phyloP scores from a whole-genome alignment of 2,329 filamentous ascomycete genomes.

The Alternaria angustiovoidea region DNA sequence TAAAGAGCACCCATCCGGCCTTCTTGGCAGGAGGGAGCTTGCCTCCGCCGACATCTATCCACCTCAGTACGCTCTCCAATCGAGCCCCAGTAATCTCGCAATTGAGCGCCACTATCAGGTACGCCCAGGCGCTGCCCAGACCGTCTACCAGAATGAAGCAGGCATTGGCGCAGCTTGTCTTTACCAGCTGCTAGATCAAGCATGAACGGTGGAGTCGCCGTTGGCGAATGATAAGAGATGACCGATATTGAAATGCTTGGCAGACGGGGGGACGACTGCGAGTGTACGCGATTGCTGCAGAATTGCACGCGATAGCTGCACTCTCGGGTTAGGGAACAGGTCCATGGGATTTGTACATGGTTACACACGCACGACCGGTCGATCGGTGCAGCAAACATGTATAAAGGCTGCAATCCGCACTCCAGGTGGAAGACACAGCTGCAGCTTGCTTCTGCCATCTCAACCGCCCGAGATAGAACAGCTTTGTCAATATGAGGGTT shows the following conservation, averaged over 20 bases:
- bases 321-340: background rate
- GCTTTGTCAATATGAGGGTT: conserved; percentile 29
- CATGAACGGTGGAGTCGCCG: background rate
- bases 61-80: background rate
- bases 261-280: background rate
- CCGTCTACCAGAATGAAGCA: conserved; percentile 13
- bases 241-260: conserved; percentile 2
- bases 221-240: conserved; percentile 5
- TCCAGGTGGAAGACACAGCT: background rate
- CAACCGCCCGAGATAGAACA: background rate
- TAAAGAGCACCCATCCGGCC: conserved; percentile 1
- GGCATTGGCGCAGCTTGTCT: conserved; percentile 6
- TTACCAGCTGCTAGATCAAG: background rate
- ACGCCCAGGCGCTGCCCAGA: conserved; percentile 24
- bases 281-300: background rate
- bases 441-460: conserved; percentile 2
- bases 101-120: conserved; percentile 20
- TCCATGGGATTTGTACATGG: background rate
- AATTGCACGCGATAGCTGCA: background rate
- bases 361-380: background rate
- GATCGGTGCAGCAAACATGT: background rate
- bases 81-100: background rate
- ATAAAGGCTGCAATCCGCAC: background rate
- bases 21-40: background rate
- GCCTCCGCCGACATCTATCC: background rate